A percentile compares a stretch with the other conserved stretches of the same genome.
These are phyloP conservation scores for Aspergillus sp. DNA, from an alignment of 2,329 filamentous ascomycete genomes.

Conservation along the genomic window DNA sequence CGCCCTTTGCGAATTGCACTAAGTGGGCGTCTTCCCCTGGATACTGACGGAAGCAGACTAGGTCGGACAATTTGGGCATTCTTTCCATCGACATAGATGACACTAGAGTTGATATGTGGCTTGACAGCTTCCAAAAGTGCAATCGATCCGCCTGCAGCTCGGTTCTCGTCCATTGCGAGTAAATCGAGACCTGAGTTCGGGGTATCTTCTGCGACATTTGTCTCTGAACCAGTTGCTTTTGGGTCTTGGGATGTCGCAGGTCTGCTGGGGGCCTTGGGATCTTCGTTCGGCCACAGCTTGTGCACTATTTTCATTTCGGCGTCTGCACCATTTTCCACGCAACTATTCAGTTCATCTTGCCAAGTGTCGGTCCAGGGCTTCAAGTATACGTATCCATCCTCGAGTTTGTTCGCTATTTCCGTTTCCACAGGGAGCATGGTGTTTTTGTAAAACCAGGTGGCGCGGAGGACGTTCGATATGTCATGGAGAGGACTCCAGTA, in stretches of 20 bases:
- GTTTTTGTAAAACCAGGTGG: constrained; percentile 96
- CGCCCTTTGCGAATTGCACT: constrained; percentile 77
- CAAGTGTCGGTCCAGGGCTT: constrained; percentile 88
- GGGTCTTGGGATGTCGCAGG: constrained; percentile 32
- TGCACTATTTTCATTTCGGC: constrained; percentile 90
- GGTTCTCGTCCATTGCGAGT: constrained; percentile 29
- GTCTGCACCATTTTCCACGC: constrained; percentile 77
- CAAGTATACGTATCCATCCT: constrained; percentile 81
- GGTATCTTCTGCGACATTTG: constrained; percentile 10
- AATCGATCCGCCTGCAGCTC: constrained; percentile 34
- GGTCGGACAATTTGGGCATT: constrained; percentile 83
- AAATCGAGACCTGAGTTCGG: constrained; percentile 2
- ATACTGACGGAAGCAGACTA: constrained; percentile 73
- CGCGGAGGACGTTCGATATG: constrained; percentile 70
- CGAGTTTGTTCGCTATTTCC: constrained; percentile 80
- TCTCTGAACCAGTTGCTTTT: constrained; percentile 20
- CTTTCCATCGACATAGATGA: constrained; percentile 73
- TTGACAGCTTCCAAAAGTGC: constrained; percentile 43
- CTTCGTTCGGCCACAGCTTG: constrained; percentile 66
- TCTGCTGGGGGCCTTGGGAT: constrained; percentile 29
- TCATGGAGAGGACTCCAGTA: constrained; percentile 97
- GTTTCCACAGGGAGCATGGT: constrained; percentile 87
- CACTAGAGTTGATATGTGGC: constrained; percentile 67
- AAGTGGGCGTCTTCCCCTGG: constrained; percentile 74
- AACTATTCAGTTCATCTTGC: constrained; percentile 83